Percentiles rank a stretch among this genome's conserved stretches.
Conservation (phyloP, 257 asterid genomes). For the Forsythia suspensa region DNA sequence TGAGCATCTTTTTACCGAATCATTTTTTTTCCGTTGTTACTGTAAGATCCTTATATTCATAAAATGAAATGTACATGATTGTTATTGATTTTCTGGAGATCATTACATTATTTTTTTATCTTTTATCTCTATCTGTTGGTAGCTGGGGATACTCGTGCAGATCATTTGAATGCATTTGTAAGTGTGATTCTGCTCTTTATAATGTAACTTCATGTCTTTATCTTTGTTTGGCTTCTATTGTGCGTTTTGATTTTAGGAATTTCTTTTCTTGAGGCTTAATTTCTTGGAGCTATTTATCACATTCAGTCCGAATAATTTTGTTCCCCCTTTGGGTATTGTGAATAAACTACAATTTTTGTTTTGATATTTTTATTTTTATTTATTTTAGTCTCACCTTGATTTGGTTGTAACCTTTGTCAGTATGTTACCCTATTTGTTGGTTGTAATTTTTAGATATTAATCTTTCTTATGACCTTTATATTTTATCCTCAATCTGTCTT, state of each 20-base stretch:
- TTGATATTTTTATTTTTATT: too few species aligned
- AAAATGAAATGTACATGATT: background rate
- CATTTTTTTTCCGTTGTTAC: too few species aligned
- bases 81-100: background rate
- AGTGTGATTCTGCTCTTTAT: background rate
- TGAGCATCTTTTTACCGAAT: too few species aligned
- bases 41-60: too few species aligned
- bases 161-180: background rate
- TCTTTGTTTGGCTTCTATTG: background rate
- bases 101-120: background rate
- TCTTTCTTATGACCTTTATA: constrained; percentile 4
- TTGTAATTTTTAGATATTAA: background rate
- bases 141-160: background rate
- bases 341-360: too few species aligned
- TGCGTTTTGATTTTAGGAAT: background rate
- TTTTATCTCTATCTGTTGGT: too few species aligned
- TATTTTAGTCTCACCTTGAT: background rate
- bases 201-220: background rate
- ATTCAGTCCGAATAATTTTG: background rate
- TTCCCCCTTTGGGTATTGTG: background rate
- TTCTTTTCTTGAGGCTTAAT: background rate
- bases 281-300: background rate
- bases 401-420: too few species aligned
- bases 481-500: constrained; percentile 10
- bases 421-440: background rate